Base-by-base conservation (phyloP, 805 yeast species). In the Nakazawaea pomicola region DNA sequence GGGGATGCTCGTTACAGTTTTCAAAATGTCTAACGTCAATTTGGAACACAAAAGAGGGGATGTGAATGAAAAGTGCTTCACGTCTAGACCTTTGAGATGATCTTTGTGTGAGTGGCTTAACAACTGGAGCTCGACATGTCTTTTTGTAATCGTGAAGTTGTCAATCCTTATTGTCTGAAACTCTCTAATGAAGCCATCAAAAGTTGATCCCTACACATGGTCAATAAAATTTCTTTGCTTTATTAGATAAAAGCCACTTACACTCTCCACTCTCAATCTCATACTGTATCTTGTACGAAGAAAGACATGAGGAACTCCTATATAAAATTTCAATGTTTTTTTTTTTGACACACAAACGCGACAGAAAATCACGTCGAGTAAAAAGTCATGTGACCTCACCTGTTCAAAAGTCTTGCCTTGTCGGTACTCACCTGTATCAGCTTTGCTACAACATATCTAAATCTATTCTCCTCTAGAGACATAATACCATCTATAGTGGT, bases 81-180 rank as follows among this genome's bases (percentile, higher is more conserved):
- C 55, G 1, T 61, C 61, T 11, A 78, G 54, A 0, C 83, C 83
- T 1, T 45, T 53, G 35, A 76, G 51, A 50, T 77, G 83, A 47
- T 78, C 83, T 1, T 68, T 52, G 52, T 78, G 84, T 40, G 66
- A 63, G 48, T 78, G 83, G 0, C 82, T 68, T 7, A 78, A 61
- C 7, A 69, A 55, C 15, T 59, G 53, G 41, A 61, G 58, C 1
- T 43, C 35, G 2, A 54, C 52, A 2, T 31, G 31, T 29, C 35
- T 50, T 2, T 30, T 29, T 6, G 31, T 31, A 2, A 24, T n/a
- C 12, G 53, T 35, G 38, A 60, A 58, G 37, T 58, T 55, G 37
- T 62, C 68, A 25, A 65, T 61, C 49, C 70, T 57, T 4, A 77
- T 53, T 3, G 63, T 63, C 0, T 78, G 79, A 46, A 72, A 72